These are phyloP conservation scores for Verbena officinalis DNA, from an alignment of 257 asterid genomes.

Conservation along the genomic window DNA sequence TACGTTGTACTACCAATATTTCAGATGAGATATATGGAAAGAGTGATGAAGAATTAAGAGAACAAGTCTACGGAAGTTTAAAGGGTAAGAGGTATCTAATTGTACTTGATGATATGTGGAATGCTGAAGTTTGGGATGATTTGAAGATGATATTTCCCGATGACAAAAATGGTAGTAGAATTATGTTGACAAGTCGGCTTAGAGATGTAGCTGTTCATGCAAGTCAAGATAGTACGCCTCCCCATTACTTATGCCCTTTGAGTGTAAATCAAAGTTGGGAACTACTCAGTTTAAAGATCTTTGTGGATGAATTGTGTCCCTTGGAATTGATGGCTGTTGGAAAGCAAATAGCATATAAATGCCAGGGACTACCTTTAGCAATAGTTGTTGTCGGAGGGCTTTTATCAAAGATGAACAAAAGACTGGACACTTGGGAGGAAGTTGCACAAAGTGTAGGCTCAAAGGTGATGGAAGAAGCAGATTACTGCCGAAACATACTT, in stretches of 20 bases:
- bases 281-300: constrained; percentile 23
- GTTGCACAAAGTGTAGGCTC: constrained; percentile 25
- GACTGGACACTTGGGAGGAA: constrained; percentile 16
- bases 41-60: constrained; percentile 17
- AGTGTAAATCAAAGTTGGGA: constrained; percentile 31
- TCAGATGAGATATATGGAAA: background rate
- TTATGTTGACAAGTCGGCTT: constrained; percentile 31
- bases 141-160: constrained; percentile 26
- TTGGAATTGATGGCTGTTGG: constrained; percentile 21
- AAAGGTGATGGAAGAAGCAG: constrained; percentile 17
- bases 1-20: background rate
- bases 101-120: constrained; percentile 41
- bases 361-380: constrained; percentile 35
- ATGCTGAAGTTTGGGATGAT: constrained; percentile 29
- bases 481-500: constrained; percentile 18
- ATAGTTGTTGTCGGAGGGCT: constrained; percentile 34
- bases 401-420: constrained; percentile 24
- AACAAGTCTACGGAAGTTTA: constrained; percentile 19
- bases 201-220: constrained; percentile 19
- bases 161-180: constrained; percentile 33
- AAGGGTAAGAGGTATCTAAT: constrained; percentile 31
- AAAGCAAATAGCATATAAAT: constrained; percentile 28
- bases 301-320: constrained; percentile 10
- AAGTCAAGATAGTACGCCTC: background rate
- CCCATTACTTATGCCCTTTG: constrained; percentile 16